These are phyloP conservation scores for Amanita pseudoporphyria DNA, from an alignment of 768 basidiomycete genomes.

Conservation along the genomic window DNA sequence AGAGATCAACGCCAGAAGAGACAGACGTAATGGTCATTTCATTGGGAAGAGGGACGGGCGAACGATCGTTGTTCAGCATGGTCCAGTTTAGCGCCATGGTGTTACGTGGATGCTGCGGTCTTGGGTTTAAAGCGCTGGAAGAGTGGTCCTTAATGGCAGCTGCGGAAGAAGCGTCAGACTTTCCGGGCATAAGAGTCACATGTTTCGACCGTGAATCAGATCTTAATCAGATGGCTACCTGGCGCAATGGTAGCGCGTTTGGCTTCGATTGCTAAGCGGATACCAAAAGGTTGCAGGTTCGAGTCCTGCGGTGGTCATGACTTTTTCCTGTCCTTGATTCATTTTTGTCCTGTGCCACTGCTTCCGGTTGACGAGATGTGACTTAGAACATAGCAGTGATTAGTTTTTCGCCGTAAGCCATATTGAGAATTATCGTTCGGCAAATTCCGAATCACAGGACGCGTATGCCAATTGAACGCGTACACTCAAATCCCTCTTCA, in stretches of 20 bases:
- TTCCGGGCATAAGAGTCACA: neutral
- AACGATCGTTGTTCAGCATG: conserved; percentile 48
- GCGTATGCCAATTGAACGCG: neutral
- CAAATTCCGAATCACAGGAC: neutral
- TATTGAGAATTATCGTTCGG: too few species aligned
- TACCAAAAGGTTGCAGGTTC: conserved; percentile 96
- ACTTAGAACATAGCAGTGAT: too few species aligned
- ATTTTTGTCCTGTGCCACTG: too few species aligned
- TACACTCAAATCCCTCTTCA: neutral
- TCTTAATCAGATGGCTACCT: conserved; percentile 44
- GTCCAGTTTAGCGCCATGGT: conserved; percentile 75
- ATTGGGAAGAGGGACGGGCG: conserved; percentile 53
- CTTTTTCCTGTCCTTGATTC: conserved; percentile 6
- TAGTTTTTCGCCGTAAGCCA: too few species aligned
- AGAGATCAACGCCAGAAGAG: conserved; percentile 48
- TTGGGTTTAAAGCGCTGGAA: neutral
- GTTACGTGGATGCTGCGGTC: neutral
- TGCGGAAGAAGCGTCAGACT: neutral
- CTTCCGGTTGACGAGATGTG: too few species aligned
- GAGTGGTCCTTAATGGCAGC: neutral
- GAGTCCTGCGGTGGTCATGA: conserved; percentile 86
- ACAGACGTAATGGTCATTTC: conserved; percentile 51
- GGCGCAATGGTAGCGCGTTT: conserved; percentile 95
- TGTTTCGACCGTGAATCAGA: neutral
- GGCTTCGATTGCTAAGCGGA: conserved; percentile 71